Evolutionary conservation across 352 stramenopile species (phyloP).

Genomic region (Phytophthora idaei): DNA sequence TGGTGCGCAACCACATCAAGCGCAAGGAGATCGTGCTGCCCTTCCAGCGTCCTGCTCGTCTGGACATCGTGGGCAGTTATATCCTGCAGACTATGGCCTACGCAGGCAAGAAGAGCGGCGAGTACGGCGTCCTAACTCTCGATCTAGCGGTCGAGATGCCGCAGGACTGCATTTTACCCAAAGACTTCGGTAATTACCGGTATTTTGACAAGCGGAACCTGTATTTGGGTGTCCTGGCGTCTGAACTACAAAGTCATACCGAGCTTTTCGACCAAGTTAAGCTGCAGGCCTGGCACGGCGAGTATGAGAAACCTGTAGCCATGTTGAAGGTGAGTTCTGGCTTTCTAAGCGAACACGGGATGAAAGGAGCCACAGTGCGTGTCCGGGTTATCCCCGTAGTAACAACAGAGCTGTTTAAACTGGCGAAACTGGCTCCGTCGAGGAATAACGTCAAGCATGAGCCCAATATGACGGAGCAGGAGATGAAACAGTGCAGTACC

Average conservation of each 20-base stretch:
- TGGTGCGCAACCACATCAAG: constrained; percentile 75
- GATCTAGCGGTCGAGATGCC: constrained; percentile 89
- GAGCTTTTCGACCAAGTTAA: constrained; percentile 59
- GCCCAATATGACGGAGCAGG: constrained; percentile 67
- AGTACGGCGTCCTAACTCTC: constrained; percentile 70
- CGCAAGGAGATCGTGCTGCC: constrained; percentile 88
- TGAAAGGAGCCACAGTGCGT: constrained; percentile 59
- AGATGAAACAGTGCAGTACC: constrained; percentile 74
- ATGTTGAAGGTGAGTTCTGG: constrained; percentile 51
- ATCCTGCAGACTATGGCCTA: constrained; percentile 86
- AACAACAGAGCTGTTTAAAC: constrained; percentile 73
- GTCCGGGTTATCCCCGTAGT: constrained; percentile 82
- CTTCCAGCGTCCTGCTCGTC: constrained; percentile 71
- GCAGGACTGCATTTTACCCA: constrained; percentile 77
- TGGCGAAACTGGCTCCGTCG: constrained; percentile 77
- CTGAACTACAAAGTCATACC: constrained; percentile 50
- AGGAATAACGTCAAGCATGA: constrained; percentile 89
- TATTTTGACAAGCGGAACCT: constrained; percentile 91
- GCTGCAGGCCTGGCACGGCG: constrained; percentile 75
- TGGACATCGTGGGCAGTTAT: constrained; percentile 90
- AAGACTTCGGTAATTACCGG: constrained; percentile 90
- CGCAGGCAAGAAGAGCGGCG: constrained; percentile 46
- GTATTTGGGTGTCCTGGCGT: constrained; percentile 80
- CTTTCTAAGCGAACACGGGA: constrained; percentile 47
- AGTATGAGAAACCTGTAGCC: constrained; percentile 79